A percentile compares a stretch with the other conserved stretches of the same genome.
Evolutionary conservation across 441 rosid genomes (phyloP).

Genomic region (Brassica balearica): DNA sequence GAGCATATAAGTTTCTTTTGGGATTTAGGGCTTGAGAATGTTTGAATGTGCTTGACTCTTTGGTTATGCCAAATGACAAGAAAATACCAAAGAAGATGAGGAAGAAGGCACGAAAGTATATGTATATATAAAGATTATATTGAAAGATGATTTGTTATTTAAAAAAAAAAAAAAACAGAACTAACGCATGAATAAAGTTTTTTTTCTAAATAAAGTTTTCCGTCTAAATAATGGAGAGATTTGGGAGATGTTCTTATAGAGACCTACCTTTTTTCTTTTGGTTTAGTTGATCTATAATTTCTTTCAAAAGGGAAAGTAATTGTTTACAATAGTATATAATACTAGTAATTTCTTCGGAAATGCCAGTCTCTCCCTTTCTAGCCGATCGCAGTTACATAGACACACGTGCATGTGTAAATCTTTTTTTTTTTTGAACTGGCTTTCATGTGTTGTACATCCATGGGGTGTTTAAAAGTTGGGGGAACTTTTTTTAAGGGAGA

Average conservation of each 20-base stretch:
- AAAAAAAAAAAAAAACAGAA: neutral
- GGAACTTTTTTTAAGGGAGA: neutral
- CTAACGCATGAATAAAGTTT: conserved; percentile 19
- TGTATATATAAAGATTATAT: conserved; percentile 35
- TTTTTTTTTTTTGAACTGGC: no score
- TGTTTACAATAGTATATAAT: conserved; percentile 1
- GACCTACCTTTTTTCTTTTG: conserved; percentile 47
- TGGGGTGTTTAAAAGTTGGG: conserved; percentile 30
- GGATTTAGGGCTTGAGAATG: conserved; percentile 53
- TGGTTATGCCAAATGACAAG: conserved; percentile 77
- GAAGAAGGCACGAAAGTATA: conserved; percentile 45
- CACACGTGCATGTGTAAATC: conserved; percentile 45
- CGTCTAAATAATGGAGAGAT: conserved; percentile 42
- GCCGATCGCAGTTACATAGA: conserved; percentile 35
- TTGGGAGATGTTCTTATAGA: conserved; percentile 55
- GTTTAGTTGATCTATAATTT: conserved; percentile 44
- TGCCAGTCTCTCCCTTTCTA: conserved; percentile 40
- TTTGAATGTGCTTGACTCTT: conserved; percentile 52
- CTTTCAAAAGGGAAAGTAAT: conserved; percentile 27
- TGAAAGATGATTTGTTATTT: conserved; percentile 20
- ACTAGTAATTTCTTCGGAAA: conserved; percentile 30
- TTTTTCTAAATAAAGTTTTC: conserved; percentile 14
- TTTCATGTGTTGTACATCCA: neutral
- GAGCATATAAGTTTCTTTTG: conserved; percentile 46
- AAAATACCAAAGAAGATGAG: conserved; percentile 52